These are phyloP conservation scores for Castanopsis chinensis DNA, from an alignment of 306 rosid species.

Conservation along the genomic window DNA sequence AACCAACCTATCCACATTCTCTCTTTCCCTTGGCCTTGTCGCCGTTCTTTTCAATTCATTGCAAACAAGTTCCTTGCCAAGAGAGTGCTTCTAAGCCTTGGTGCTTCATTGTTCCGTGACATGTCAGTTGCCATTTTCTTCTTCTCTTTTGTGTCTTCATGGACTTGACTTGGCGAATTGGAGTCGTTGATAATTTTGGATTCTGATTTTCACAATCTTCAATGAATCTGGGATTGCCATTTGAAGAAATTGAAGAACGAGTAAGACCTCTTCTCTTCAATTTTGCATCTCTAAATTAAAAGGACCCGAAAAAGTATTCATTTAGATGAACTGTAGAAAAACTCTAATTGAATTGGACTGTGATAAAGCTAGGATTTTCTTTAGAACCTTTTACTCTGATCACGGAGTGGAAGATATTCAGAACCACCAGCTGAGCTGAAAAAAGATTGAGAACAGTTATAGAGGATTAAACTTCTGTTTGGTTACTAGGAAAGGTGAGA, in stretches of 20 bases:
- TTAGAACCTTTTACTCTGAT: slow-evolving; percentile 62
- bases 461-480: background rate
- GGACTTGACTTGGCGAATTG: slow-evolving; percentile 34
- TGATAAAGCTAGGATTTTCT: background rate
- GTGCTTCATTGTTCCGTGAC: slow-evolving; percentile 32
- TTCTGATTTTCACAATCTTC: slow-evolving; percentile 66
- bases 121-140: slow-evolving; percentile 31
- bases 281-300: slow-evolving; percentile 50
- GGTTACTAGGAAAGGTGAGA: background rate
- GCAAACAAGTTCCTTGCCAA: slow-evolving; percentile 76
- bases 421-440: slow-evolving; percentile 40
- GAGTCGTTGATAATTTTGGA: slow-evolving; percentile 60
- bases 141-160: slow-evolving; percentile 66
- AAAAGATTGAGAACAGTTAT: background rate
- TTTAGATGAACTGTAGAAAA: slow-evolving; percentile 2
- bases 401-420: slow-evolving; percentile 47
- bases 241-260: slow-evolving; percentile 43
- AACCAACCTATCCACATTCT: slow-evolving; percentile 36
- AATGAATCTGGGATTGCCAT: slow-evolving; percentile 43
- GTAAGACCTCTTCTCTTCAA: slow-evolving; percentile 67
- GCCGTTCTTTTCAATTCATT: slow-evolving; percentile 81
- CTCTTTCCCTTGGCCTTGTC: slow-evolving; percentile 55
- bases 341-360: background rate
- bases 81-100: slow-evolving; percentile 66
- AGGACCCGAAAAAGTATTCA: background rate